Evolutionary conservation across 441 rosid genomes (phyloP).

Genomic region (Croton laevigatus): DNA sequence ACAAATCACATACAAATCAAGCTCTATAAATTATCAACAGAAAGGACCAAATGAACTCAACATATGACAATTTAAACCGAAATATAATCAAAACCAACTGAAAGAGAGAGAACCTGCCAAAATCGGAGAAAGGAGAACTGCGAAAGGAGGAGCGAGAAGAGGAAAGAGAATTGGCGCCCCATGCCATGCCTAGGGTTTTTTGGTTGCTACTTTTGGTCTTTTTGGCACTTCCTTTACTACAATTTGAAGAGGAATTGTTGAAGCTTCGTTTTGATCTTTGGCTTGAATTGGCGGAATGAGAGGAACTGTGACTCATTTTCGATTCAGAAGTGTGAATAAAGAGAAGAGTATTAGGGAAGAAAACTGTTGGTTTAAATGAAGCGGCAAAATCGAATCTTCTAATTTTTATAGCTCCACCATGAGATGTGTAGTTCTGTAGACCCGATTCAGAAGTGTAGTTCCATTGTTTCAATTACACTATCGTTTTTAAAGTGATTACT

Average conservation of each 20-base stretch:
- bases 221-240: conserved; percentile 16
- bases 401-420: too few species aligned
- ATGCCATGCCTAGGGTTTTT: conserved; percentile 90
- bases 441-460: too few species aligned
- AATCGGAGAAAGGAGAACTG: conserved; percentile 70
- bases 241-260: conserved; percentile 45
- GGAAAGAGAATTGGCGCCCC: conserved; percentile 78
- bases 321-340: conserved; percentile 12
- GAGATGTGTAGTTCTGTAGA: too few species aligned
- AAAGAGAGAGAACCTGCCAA: conserved; percentile 57
- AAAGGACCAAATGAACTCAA: too few species aligned
- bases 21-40: neutral
- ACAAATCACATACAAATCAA: neutral
- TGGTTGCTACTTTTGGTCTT: conserved; percentile 53
- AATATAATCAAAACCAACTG: neutral
- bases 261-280: conserved; percentile 56
- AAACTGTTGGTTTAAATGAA: conserved; percentile 18
- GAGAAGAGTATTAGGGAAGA: conserved; percentile 15
- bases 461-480: too few species aligned
- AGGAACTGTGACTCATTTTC: conserved; percentile 45
- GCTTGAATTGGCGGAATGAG: conserved; percentile 44
- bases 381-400: conserved; percentile 18
- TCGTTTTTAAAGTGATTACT: too few species aligned
- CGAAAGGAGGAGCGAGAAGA: conserved; percentile 75
- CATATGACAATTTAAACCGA: neutral